Conservation (phyloP, 225 moss, liverwort and hornwort species). For the Climacium dendroides region DNA sequence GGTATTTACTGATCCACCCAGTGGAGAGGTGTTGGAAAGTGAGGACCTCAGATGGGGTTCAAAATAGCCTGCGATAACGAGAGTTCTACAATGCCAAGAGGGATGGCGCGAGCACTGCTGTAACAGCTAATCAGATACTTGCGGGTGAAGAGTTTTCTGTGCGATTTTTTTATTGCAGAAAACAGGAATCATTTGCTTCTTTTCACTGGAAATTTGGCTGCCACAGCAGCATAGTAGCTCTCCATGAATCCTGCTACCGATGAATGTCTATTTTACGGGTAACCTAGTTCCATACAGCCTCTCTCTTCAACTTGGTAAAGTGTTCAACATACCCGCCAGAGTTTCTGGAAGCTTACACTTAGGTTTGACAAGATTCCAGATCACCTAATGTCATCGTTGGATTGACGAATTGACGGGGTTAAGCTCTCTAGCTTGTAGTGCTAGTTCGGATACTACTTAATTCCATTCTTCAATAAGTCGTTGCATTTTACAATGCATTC, state of each 20-base stretch:
- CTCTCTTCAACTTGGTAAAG: not conserved
- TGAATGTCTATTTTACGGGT: not conserved
- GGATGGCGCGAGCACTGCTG: not conserved
- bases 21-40: conserved; percentile 15
- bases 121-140: not conserved
- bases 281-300: not conserved
- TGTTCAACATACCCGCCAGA: not conserved
- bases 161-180: not conserved
- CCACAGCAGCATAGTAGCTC: not conserved
- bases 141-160: not conserved
- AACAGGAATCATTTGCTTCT: not conserved
- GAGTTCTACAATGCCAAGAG: not conserved
- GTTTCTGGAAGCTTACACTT: not conserved
- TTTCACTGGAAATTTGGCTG: not conserved
- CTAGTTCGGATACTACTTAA: not conserved
- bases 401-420: not conserved
- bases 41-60: conserved; percentile 21
- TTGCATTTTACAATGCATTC: not conserved
- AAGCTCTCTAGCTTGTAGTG: not conserved
- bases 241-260: not conserved
- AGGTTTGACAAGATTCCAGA: not conserved
- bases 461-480: not conserved
- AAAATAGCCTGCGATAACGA: not conserved
- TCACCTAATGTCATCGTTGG: not conserved
- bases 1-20: conserved; percentile 12